Base-by-base conservation (phyloP, 2,329 filamentous ascomycete species). In the Lasiodiplodia citricola region DNA sequence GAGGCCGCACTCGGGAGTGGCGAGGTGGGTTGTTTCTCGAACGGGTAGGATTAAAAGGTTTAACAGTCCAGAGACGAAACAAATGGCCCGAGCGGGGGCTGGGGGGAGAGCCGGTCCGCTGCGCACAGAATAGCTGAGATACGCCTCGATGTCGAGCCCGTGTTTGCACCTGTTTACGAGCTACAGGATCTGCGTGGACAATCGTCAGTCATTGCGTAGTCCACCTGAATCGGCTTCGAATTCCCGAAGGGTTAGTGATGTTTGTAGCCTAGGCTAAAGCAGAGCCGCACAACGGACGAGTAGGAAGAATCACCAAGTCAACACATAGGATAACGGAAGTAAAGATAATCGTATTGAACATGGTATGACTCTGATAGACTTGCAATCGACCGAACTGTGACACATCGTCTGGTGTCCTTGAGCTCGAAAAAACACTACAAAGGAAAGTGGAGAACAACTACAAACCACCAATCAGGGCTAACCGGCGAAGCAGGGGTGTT, bases 211-310 rank as follows among this genome's bases (percentile, higher is more conserved):
- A 3, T 10, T 18, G 5, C 18, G 7, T 47, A 31, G 13, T 38
- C 38, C 37, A 14, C 14, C 14, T 23, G 60, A 35, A 52, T 54
- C 31, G 25, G 58, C 10, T 25, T 25, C 18, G 35, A 47, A 16
- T 1, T 3, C 31, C 58, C 58, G 41, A 51, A 23, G 25, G 25
- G 23, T 18, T 41, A 60, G 37, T n/a, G 57, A 28, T 21, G 0
- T 35, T 21, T 54, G 60, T 47, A 37, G 60, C 60, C 60, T 64
- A 38, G n/a, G 18, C 60, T 41, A 64, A n/a, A 4, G n/a, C 18
- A 25, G 47, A 64, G 44, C 28, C 60, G 23, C 60, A 51, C 14
- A 38, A 10, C 11, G 16, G 28, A 52, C 44, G 47, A 52, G 21
- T 64, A 18, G 11, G 31, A 31, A 25, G 8, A 7, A 50, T 31